Evolutionary conservation across 192 early-diverging fungal genomes (phyloP).

Genomic region (Backusella liffmaniae): DNA sequence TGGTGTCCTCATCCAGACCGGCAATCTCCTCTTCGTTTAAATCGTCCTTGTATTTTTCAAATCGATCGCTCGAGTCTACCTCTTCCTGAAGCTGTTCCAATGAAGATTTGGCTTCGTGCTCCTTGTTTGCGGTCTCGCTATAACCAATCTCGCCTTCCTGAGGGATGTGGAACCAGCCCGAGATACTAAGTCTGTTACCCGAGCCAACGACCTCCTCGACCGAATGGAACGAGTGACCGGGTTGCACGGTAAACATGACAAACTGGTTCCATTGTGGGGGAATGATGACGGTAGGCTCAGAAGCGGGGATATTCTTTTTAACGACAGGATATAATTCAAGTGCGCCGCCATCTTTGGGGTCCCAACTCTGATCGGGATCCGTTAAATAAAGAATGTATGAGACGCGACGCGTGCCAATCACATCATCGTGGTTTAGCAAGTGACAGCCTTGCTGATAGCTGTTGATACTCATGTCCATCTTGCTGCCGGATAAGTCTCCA

Average conservation of each 20-base stretch:
- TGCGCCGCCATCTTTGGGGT: conserved; percentile 64
- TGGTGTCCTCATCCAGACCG: conserved; percentile 46
- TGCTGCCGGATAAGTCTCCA: conserved; percentile 63
- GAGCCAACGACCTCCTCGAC: conserved; percentile 70
- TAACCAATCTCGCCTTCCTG: conserved; percentile 71
- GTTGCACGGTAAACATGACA: conserved; percentile 74
- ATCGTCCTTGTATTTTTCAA: conserved; percentile 36
- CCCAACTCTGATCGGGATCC: conserved; percentile 60
- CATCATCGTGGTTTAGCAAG: conserved; percentile 79
- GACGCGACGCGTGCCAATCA: conserved; percentile 73
- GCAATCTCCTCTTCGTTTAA: conserved; percentile 23
- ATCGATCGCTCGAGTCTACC: conserved; percentile 16
- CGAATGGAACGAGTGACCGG: conserved; percentile 78
- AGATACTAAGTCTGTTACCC: conserved; percentile 60
- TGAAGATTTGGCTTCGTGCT: conserved; percentile 49
- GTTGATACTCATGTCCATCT: conserved; percentile 76
- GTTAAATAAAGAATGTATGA: conserved; percentile 79
- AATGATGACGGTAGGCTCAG: conserved; percentile 55
- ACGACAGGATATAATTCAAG: conserved; percentile 76
- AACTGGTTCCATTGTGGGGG: conserved; percentile 77
- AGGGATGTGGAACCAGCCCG: conserved; percentile 81
- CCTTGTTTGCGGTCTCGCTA: conserved; percentile 42
- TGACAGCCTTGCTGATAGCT: conserved; percentile 71
- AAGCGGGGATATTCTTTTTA: conserved; percentile 55
- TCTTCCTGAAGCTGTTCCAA: conserved; percentile 55